Evolutionary conservation across 805 yeast species (phyloP).

Genomic region (Spathaspora passalidarum): DNA sequence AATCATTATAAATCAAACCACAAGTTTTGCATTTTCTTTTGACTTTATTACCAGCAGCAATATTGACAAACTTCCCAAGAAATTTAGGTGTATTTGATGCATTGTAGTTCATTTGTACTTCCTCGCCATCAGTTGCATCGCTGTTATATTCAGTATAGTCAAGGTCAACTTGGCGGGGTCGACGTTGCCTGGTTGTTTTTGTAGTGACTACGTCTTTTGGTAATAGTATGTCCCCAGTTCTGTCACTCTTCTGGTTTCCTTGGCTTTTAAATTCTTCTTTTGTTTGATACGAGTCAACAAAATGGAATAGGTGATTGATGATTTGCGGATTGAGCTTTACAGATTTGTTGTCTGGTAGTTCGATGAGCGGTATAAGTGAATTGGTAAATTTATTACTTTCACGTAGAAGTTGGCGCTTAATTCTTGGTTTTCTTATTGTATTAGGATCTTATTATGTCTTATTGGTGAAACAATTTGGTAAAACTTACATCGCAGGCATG

Average conservation of each 20-base stretch:
- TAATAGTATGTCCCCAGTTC: no score
- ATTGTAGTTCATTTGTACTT: slow-evolving; percentile 10
- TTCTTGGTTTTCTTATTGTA: neutral
- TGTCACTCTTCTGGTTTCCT: neutral
- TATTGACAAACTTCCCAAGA: slow-evolving; percentile 13
- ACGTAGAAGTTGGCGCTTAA: neutral
- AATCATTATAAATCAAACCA: slow-evolving; percentile 10
- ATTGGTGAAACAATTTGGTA: neutral
- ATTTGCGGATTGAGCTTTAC: neutral
- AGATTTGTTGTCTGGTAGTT: neutral
- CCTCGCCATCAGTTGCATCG: neutral
- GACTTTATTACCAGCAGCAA: slow-evolving; percentile 6
- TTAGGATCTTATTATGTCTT: neutral
- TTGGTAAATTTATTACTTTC: neutral
- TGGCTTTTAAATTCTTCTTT: neutral
- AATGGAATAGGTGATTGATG: neutral
- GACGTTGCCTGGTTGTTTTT: neutral
- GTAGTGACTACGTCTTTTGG: neutral
- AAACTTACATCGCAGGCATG: neutral
- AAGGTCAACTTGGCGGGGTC: neutral
- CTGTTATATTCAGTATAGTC: neutral
- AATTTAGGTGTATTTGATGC: slow-evolving; percentile 15
- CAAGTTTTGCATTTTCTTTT: slow-evolving; percentile 15
- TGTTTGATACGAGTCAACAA: neutral
- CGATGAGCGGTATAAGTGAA: neutral